Base-by-base conservation (phyloP, 768 basidiomycete genomes). In the Hortiboletus flavorubellus region DNA sequence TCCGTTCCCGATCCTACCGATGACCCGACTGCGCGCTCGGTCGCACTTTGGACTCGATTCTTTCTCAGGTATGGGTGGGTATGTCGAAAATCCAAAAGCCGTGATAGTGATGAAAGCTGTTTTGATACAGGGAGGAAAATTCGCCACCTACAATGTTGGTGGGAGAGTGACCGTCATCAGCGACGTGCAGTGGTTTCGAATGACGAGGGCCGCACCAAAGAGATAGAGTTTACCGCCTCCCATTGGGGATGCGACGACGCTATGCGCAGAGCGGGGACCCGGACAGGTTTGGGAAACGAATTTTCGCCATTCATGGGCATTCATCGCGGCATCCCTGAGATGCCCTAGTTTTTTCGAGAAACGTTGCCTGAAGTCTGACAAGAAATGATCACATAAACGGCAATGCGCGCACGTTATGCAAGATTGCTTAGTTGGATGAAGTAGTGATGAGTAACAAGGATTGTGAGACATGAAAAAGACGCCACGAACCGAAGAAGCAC, bases 81-180 rank as follows among this genome's bases (percentile, higher is more conserved):
- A 96, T 82, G 59, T 92, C 89, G 65, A 95, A 95, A 45, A 80
- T 80, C 89, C 94, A 94, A 64, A 95, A 86, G 65, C 94, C 91
- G 43, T 90, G 82, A 64, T 92, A 95, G 62, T 94, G 91, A 58
- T 92, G 89, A 68, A 94, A 92, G 0, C 82, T 83, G 34, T 83
- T 93, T 68, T 94, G 92, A 59, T 89, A 78, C 7, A 91, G 68
- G 1, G 88, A 89, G 0, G 91, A 91, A 62, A 89, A 96, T 69
- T 95, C 93, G 12, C 93, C 92, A 29, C 90, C 86, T 86, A 55
- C 29, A 23, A 15, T 30, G 5, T 26, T 26, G 26, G 26, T 4
- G 26, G 26, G 26, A 26, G 26, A 6, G n/a, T 1, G 26, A 29
- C 39, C 5, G 14, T 0, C 1, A 12, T 62, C 39, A 49, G 29